phyloP scores from a whole-genome alignment of 1,284 basidiomycete species.

The Heterobasidion occidentale region DNA sequence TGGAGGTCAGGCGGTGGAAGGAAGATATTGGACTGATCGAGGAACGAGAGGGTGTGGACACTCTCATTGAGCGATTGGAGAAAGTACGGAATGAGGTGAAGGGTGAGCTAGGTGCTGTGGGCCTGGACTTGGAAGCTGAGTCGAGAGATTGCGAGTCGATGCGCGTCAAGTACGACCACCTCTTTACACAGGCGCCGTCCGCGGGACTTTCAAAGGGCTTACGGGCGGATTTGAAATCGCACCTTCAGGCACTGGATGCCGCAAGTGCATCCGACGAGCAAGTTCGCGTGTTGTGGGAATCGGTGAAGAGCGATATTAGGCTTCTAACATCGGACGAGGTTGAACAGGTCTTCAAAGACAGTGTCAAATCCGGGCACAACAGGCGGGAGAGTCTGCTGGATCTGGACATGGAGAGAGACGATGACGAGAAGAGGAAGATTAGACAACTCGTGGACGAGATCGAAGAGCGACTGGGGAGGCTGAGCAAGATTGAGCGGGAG shows the following conservation, averaged over 20 bases:
- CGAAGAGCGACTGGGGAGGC: slow-evolving; percentile 64
- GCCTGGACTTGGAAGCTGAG: slow-evolving; percentile 68
- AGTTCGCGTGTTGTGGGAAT: slow-evolving; percentile 70
- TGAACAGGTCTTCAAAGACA: slow-evolving; percentile 65
- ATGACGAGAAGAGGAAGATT: slow-evolving; percentile 63
- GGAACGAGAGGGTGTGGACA: slow-evolving; percentile 56
- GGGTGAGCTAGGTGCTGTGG: slow-evolving; percentile 52
- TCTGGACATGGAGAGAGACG: slow-evolving; percentile 62
- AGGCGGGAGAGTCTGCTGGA: slow-evolving; percentile 56
- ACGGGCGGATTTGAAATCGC: slow-evolving; percentile 77
- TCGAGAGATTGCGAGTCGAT: slow-evolving; percentile 77
- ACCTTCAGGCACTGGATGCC: slow-evolving; percentile 67
- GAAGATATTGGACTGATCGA: slow-evolving; percentile 69
- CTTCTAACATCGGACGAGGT: slow-evolving; percentile 61
- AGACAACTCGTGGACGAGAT: slow-evolving; percentile 67
- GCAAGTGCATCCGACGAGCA: slow-evolving; percentile 78
- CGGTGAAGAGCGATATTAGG: slow-evolving; percentile 60
- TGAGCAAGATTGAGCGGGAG: slow-evolving; percentile 82
- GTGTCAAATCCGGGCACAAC: slow-evolving; percentile 35
- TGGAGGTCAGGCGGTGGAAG: slow-evolving; percentile 70
- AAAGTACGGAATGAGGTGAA: slow-evolving; percentile 56
- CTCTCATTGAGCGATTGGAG: slow-evolving; percentile 55
- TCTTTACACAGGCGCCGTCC: slow-evolving; percentile 88
- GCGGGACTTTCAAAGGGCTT: slow-evolving; percentile 65
- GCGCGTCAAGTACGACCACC: slow-evolving; percentile 81